phyloP scores from a whole-genome alignment of 2,329 filamentous ascomycete species.

The Aspergillus novofumigatus region DNA sequence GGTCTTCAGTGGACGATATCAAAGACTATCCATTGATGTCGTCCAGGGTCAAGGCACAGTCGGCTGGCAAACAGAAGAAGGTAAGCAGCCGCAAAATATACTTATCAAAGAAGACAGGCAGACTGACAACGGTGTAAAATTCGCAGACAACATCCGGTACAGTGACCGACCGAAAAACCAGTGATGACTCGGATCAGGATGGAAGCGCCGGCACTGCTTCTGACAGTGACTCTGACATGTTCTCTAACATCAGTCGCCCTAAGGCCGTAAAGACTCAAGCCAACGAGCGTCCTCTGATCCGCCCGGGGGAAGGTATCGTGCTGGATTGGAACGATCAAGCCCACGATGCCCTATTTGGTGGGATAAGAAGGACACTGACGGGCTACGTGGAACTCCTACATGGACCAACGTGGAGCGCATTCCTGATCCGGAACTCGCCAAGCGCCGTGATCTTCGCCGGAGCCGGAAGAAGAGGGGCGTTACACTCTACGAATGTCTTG shows the following conservation, averaged over 20 bases:
- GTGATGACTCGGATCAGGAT: conserved; percentile 17
- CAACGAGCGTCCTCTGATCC: conserved; percentile 62
- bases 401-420: conserved; percentile 52
- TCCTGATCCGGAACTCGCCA: conserved; percentile 60
- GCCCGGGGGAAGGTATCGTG: conserved; percentile 77
- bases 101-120: conserved; percentile 3
- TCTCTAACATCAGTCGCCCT: conserved; percentile 10
- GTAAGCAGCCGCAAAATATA: conserved; percentile 3
- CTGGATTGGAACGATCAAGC: conserved; percentile 77
- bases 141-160: conserved; percentile 3
- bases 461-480: conserved; percentile 71
- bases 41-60: conserved; percentile 40
- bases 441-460: conserved; percentile 59
- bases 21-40: conserved; percentile 54
- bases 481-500: conserved; percentile 81
- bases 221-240: conserved; percentile 29
- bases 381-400: conserved; percentile 57
- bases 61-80: conserved; percentile 14
- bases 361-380: conserved; percentile 42
- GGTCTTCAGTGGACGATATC: conserved; percentile 58
- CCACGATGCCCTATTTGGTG: conserved; percentile 65
- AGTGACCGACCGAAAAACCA: conserved; percentile 5
- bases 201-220: conserved; percentile 24
- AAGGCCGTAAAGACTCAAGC: conserved; percentile 18
- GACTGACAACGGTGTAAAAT: conserved; percentile 7